These are phyloP conservation scores for Hirschioporus abietinus DNA, from an alignment of 768 basidiomycete genomes.

Conservation along the genomic window DNA sequence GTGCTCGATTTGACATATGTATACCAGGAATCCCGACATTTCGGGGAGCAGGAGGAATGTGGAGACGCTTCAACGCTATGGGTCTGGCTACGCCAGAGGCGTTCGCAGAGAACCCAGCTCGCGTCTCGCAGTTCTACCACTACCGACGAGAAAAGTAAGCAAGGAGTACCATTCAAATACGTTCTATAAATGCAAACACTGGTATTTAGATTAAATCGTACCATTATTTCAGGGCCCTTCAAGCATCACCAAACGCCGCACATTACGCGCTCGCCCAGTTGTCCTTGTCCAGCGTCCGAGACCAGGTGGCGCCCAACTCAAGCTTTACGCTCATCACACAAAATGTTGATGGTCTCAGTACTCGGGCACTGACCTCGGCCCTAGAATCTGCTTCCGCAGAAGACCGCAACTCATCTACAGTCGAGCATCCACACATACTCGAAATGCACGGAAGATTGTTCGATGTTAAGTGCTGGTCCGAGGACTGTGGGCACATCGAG, in stretches of 20 bases:
- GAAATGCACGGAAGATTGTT: constrained; percentile 64
- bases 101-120: constrained; percentile 26
- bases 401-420: constrained; percentile 8
- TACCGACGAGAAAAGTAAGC: constrained; percentile 25
- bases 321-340: constrained; percentile 52
- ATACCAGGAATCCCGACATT: constrained; percentile 22
- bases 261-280: constrained; percentile 46
- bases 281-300: constrained; percentile 32
- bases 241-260: constrained; percentile 49
- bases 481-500: constrained; percentile 34
- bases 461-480: constrained; percentile 39
- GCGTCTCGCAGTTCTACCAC: constrained; percentile 38
- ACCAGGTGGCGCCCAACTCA: constrained; percentile 35
- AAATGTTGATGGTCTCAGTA: constrained; percentile 55
- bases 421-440: constrained; percentile 20
- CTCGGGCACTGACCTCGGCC: constrained; percentile 30
- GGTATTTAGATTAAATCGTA: no score
- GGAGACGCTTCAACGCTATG: constrained; percentile 22
- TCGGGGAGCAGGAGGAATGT: constrained; percentile 22
- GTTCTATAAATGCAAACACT: not conserved
- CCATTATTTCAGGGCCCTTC: constrained; percentile 33
- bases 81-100: constrained; percentile 28
- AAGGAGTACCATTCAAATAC: not conserved
- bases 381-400: constrained; percentile 1
- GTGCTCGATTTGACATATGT: not conserved